Base-by-base conservation (phyloP, 2,329 filamentous ascomycete species). In the Leptographium lundbergii region DNA sequence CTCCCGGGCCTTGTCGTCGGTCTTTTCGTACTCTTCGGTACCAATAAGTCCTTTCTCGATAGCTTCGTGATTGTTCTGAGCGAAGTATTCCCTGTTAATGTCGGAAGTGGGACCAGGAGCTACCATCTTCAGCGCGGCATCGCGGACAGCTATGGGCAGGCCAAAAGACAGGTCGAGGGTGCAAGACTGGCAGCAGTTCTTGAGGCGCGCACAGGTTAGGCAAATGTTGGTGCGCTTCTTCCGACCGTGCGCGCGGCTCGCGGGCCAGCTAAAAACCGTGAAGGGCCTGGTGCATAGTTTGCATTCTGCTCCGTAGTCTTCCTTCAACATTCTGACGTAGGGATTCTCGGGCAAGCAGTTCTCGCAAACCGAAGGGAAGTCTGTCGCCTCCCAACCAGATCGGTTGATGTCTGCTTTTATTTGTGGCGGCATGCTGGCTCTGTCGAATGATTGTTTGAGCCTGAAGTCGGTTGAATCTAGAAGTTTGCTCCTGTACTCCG, bases 111-210 rank as follows among this genome's bases (percentile, higher is more conserved):
- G 94, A 0, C 94, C 94, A 0, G 94, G 91, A 0, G 92, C 91
- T 50, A 97, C 89, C 88, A 99, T 96, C 77, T 97, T 97, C 63
- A 99, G 79, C 6, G 95, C 94, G 3, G 94, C 94, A 77, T 99
- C 94, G 69, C 94, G 85, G 60, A 99, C 89, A 17, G 91, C 88
- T 68, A 99, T 95, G 13, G 94, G 94, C 32, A 99, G 78, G 27
- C 94, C 95, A 69, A 97, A 99, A 14, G 89, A 92, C 61, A 99
- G 76, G 79, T 99, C 94, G 57, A 99, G 86, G 90, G 97, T 97
- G 77, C 94, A 99, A 74, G 87, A 92, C 76, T 99, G 94, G 69
- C 94, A 99, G 77, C 94, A 97, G 76, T 99, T 99, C 75, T 99
- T 99, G 65, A 97, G 80, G 52, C 94, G 88, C 25, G 94, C 92